phyloP scores from a whole-genome alignment of 768 basidiomycete species.

The Myochromella boudieri region DNA sequence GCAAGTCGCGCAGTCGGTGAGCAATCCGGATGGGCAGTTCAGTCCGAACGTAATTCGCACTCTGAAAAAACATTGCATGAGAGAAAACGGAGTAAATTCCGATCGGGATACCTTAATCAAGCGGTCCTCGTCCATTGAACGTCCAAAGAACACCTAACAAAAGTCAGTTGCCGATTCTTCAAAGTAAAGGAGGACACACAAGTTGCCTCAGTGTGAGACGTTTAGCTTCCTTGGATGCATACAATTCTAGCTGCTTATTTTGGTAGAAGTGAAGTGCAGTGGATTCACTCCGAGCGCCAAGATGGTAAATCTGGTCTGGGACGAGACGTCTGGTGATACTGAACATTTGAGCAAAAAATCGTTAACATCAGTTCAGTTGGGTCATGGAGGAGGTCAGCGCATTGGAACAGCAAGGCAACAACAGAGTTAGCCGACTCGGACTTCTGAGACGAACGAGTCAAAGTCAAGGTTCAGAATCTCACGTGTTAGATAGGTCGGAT shows the following conservation, averaged over 20 bases:
- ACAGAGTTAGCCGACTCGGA: too few relatives aligned
- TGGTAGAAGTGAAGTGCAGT: constrained; percentile 72
- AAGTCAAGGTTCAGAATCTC: too few relatives aligned
- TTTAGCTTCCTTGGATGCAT: constrained; percentile 73
- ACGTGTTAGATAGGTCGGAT: too few relatives aligned
- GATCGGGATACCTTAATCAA: constrained; percentile 58
- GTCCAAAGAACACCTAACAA: constrained; percentile 79
- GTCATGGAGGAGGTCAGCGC: background rate
- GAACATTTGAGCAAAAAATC: constrained; percentile 12
- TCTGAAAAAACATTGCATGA: constrained; percentile 43
- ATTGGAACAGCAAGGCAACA: too few relatives aligned
- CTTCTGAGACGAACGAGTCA: too few relatives aligned
- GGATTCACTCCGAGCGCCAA: constrained; percentile 17
- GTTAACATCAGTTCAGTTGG: constrained; percentile 6
- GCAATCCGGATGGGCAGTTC: constrained; percentile 88
- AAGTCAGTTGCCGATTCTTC: background rate
- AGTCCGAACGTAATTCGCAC: constrained; percentile 87
- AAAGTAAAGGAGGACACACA: constrained; percentile 37
- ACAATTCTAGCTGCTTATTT: constrained; percentile 78
- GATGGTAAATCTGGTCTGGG: constrained; percentile 1
- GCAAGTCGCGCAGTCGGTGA: constrained; percentile 84
- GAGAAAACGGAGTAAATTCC: background rate
- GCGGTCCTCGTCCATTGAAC: constrained; percentile 75
- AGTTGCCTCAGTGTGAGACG: constrained; percentile 77
- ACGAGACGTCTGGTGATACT: constrained; percentile 10